Evolutionary conservation across 2,329 filamentous ascomycete genomes (phyloP).

Genomic region (Diplodia sapinea): DNA sequence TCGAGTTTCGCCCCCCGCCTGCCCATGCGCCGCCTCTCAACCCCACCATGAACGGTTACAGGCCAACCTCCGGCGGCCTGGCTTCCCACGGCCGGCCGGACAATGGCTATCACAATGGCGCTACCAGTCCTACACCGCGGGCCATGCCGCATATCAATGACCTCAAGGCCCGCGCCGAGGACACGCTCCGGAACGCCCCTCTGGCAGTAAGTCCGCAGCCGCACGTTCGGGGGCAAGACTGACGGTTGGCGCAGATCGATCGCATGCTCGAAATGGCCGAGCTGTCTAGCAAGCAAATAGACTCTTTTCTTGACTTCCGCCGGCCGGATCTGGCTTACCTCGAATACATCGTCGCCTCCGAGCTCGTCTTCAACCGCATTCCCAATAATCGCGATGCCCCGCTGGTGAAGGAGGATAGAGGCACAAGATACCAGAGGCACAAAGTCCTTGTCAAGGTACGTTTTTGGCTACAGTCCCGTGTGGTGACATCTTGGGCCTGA

Average conservation of each 20-base stretch:
- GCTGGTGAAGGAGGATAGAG: slow-evolving; percentile 63
- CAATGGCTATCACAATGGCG: slow-evolving; percentile 38
- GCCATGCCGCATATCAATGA: slow-evolving; percentile 51
- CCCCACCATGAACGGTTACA: slow-evolving; percentile 32
- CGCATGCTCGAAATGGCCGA: slow-evolving; percentile 51
- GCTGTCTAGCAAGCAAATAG: slow-evolving; percentile 56
- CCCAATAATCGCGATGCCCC: slow-evolving; percentile 77
- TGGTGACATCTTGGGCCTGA: background rate
- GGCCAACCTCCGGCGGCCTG: slow-evolving; percentile 37
- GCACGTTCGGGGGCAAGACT: background rate
- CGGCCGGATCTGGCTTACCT: slow-evolving; percentile 77
- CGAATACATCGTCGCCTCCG: slow-evolving; percentile 82
- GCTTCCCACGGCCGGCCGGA: slow-evolving; percentile 39
- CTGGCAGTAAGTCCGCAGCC: slow-evolving; percentile 38
- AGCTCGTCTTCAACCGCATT: slow-evolving; percentile 77
- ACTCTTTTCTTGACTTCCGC: slow-evolving; percentile 65
- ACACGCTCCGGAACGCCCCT: slow-evolving; percentile 41
- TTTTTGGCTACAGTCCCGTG: background rate
- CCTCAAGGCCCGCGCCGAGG: slow-evolving; percentile 49
- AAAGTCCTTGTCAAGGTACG: slow-evolving; percentile 45
- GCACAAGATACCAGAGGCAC: slow-evolving; percentile 57
- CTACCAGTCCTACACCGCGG: slow-evolving; percentile 36
- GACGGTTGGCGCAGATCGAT: slow-evolving; percentile 42
- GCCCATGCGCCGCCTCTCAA: slow-evolving; percentile 25
- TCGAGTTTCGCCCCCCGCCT: slow-evolving; percentile 12